A percentile compares a stretch with the other conserved stretches of the same genome.
phyloP scores from a whole-genome alignment of 441 rosid genomes.

The Heliophila coronopifolia region DNA sequence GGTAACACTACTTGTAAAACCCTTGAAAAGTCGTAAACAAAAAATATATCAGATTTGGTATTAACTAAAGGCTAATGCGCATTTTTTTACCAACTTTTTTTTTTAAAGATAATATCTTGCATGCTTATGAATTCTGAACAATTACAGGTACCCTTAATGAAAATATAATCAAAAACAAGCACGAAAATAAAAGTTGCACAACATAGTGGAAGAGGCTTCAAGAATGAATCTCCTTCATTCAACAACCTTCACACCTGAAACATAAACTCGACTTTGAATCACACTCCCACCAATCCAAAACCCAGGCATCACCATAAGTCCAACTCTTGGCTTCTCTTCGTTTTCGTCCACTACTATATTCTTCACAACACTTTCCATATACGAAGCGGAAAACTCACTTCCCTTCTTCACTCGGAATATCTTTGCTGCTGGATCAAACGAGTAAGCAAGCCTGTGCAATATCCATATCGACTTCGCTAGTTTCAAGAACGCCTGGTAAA shows the following conservation, averaged over 20 bases:
- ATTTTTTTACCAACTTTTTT: too few species aligned
- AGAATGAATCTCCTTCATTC: constrained; percentile 36
- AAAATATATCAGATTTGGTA: too few species aligned
- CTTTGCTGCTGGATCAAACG: constrained; percentile 70
- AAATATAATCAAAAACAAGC: neutral
- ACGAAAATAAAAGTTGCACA: constrained; percentile 25
- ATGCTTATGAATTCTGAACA: too few species aligned
- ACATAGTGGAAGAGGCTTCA: constrained; percentile 14
- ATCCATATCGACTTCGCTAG: constrained; percentile 86
- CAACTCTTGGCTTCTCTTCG: constrained; percentile 59
- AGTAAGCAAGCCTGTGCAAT: constrained; percentile 77
- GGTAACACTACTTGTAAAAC: too few species aligned
- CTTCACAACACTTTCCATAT: constrained; percentile 81
- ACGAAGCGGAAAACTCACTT: constrained; percentile 70
- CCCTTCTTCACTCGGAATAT: constrained; percentile 77
- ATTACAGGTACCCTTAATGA: constrained; percentile 4
- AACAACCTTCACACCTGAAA: constrained; percentile 67
- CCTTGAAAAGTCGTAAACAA: too few species aligned
- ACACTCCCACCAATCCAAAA: constrained; percentile 69
- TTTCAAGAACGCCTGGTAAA: constrained; percentile 79
- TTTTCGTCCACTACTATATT: constrained; percentile 51
- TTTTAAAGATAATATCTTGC: too few species aligned
- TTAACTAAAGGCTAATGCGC: too few species aligned
- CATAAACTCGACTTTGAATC: constrained; percentile 79
- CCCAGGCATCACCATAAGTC: constrained; percentile 91